Percentiles rank a stretch among this genome's conserved stretches.
Conservation (phyloP, 1,139 yeast species). For the Saccharomycopsis hybrid region DNA sequence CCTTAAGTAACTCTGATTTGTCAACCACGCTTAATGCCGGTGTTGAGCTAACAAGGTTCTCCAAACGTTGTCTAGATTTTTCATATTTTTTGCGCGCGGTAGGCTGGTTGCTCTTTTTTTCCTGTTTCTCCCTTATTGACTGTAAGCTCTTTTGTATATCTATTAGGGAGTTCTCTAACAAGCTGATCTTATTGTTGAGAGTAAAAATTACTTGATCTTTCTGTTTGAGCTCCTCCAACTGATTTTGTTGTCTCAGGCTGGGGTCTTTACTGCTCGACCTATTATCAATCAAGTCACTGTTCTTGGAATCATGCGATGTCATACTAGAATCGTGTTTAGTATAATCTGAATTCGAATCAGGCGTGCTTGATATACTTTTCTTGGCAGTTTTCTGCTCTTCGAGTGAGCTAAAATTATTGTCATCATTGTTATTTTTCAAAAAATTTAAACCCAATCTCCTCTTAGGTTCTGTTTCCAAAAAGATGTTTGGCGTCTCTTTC, state of each 20-base stretch:
- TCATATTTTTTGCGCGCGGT: background rate
- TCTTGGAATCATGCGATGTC: slow-evolving; percentile 2
- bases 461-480: too few relatives aligned
- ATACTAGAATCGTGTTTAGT: background rate
- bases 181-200: slow-evolving; percentile 13
- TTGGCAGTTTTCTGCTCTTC: background rate
- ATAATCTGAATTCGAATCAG: background rate
- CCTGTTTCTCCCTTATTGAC: slow-evolving; percentile 7
- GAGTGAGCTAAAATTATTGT: background rate
- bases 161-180: slow-evolving; percentile 7
- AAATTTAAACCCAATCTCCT: background rate
- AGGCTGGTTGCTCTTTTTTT: background rate
- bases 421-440: background rate
- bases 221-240: slow-evolving; percentile 5
- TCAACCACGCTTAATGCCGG: slow-evolving; percentile 3
- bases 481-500: too few relatives aligned
- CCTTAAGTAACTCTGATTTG: slow-evolving; percentile 2
- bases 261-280: background rate
- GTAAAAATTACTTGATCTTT: slow-evolving; percentile 14
- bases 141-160: slow-evolving; percentile 11
- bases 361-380: background rate
- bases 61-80: background rate
- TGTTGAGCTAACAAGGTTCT: slow-evolving; percentile 3
- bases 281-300: background rate
- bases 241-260: background rate